phyloP scores from a whole-genome alignment of 306 rosid species.

The Castanopsis chinensis region DNA sequence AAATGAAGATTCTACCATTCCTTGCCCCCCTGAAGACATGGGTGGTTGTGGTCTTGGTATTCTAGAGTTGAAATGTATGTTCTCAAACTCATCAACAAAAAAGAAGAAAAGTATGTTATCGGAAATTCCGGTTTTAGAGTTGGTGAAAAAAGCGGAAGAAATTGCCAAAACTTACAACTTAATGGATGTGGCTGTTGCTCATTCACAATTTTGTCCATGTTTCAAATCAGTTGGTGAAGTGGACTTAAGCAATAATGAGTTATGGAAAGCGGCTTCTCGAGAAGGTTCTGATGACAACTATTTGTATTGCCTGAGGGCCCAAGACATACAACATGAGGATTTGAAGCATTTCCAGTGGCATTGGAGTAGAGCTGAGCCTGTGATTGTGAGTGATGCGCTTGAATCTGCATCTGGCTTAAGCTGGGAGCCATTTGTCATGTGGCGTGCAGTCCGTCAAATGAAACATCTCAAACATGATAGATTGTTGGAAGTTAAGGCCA shows the following conservation, averaged over 20 bases:
- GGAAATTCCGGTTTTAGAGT: slow-evolving; percentile 22
- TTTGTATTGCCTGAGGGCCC: slow-evolving; percentile 43
- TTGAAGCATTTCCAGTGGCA: slow-evolving; percentile 56
- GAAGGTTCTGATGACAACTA: slow-evolving; percentile 41
- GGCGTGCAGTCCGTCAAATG: slow-evolving; percentile 38
- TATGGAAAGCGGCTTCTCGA: slow-evolving; percentile 50
- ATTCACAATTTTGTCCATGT: slow-evolving; percentile 37
- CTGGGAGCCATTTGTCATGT: slow-evolving; percentile 73
- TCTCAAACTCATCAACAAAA: slow-evolving; percentile 39
- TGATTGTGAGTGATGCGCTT: slow-evolving; percentile 44
- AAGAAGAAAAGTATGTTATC: too few relatives aligned
- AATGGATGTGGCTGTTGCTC: slow-evolving; percentile 35
- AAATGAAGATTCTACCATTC: slow-evolving; percentile 42
- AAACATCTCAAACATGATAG: slow-evolving; percentile 22
- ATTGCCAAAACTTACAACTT: slow-evolving; percentile 42
- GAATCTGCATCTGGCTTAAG: slow-evolving; percentile 60
- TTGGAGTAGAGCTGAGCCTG: slow-evolving; percentile 65
- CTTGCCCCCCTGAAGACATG: slow-evolving; percentile 54
- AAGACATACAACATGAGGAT: slow-evolving; percentile 33
- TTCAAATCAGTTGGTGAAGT: slow-evolving; percentile 13
- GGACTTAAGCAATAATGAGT: neutral
- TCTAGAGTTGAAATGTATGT: slow-evolving; percentile 41
- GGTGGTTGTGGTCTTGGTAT: slow-evolving; percentile 48
- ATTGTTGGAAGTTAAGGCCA: slow-evolving; percentile 30
- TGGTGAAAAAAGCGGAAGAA: slow-evolving; percentile 35